Evolutionary conservation across 106 monocot genomes (phyloP).

Genomic region (Posidonia australis): DNA sequence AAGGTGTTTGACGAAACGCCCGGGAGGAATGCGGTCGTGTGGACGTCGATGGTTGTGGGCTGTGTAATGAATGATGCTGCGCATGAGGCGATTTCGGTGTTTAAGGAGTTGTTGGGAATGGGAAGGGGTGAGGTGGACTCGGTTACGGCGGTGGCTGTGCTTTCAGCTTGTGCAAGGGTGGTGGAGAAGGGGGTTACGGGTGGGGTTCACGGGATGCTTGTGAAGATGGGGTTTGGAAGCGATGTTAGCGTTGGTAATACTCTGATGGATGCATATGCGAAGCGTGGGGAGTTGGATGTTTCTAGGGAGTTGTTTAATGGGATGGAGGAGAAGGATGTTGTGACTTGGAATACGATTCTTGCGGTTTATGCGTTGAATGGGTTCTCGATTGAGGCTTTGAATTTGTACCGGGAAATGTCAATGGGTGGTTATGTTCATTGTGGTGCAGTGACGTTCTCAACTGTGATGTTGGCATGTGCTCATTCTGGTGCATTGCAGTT

Average conservation of each 20-base stretch:
- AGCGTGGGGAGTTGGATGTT: slow-evolving; percentile 34
- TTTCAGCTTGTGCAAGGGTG: slow-evolving; percentile 53
- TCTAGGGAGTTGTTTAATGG: slow-evolving; percentile 58
- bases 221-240: slow-evolving; percentile 36
- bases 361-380: slow-evolving; percentile 70
- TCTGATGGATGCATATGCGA: slow-evolving; percentile 72
- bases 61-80: slow-evolving; percentile 33
- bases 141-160: slow-evolving; percentile 35
- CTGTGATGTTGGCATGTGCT: slow-evolving; percentile 61
- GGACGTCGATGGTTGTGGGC: slow-evolving; percentile 61
- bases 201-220: slow-evolving; percentile 42
- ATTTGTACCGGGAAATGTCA: slow-evolving; percentile 43
- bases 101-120: slow-evolving; percentile 24
- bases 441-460: slow-evolving; percentile 65
- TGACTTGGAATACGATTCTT: slow-evolving; percentile 84
- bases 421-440: slow-evolving; percentile 7
- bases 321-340: slow-evolving; percentile 52
- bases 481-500: slow-evolving; percentile 58
- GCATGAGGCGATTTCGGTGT: slow-evolving; percentile 19
- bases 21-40: slow-evolving; percentile 40
- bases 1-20: slow-evolving; percentile 57
- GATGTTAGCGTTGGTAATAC: slow-evolving; percentile 63
- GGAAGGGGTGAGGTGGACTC: slow-evolving; percentile 22
- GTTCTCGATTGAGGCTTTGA: slow-evolving; percentile 43
- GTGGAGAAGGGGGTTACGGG: slow-evolving; percentile 13